phyloP scores from a whole-genome alignment of 169 alveolate genomes.

The Plasmodium vinckei region DNA sequence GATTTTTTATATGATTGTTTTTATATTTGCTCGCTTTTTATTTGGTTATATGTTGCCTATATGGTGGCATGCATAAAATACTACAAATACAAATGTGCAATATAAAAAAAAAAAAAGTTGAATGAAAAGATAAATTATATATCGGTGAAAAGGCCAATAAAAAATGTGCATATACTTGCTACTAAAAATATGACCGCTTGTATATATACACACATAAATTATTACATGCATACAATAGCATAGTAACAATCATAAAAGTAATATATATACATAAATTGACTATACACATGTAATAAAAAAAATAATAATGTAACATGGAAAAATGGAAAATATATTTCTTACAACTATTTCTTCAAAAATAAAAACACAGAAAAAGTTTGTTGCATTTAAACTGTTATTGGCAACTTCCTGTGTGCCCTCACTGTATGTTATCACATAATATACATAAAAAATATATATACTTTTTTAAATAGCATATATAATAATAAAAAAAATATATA shows the following conservation, averaged over 20 bases:
- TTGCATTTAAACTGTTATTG: constrained; percentile 7
- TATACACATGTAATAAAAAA: not conserved
- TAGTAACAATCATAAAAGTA: not conserved
- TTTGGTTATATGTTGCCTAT: too few relatives aligned
- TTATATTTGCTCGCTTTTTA: too few relatives aligned
- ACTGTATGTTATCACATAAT: not conserved
- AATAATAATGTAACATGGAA: not conserved
- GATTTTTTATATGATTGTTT: too few relatives aligned
- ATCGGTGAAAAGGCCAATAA: too few relatives aligned
- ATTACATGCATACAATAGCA: too few relatives aligned
- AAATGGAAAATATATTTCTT: not conserved
- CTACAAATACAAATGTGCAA: too few relatives aligned
- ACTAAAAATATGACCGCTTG: too few relatives aligned
- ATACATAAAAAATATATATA: not conserved
- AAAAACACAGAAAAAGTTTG: constrained; percentile 2
- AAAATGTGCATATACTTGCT: too few relatives aligned
- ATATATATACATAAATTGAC: not conserved
- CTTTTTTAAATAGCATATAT: not conserved
- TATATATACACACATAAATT: too few relatives aligned
- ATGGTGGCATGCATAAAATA: too few relatives aligned
- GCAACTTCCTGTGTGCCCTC: constrained; percentile 20
- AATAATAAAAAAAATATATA: constrained; percentile 1
- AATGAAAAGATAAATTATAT: too few relatives aligned
- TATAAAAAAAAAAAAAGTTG: too few relatives aligned
- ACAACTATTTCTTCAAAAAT: constrained; percentile 24